Evolutionary conservation across 768 basidiomycete genomes (phyloP).

Genomic region (Amanita brunnescens): DNA sequence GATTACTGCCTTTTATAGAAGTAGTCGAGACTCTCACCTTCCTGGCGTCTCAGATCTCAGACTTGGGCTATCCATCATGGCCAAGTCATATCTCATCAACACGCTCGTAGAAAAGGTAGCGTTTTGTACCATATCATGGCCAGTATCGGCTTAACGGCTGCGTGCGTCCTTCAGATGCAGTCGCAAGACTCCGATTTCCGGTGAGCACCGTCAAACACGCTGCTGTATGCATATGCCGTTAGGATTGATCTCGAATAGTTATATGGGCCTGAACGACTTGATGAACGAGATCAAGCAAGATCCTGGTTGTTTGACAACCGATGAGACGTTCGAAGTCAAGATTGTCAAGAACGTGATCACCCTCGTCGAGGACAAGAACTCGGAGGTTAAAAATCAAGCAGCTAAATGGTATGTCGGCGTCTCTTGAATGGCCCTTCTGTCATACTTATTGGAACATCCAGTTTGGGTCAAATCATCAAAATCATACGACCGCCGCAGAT

Average conservation of each 20-base stretch:
- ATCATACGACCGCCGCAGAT: constrained; percentile 77
- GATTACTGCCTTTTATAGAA: background rate
- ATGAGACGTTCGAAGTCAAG: constrained; percentile 80
- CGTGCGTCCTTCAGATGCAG: constrained; percentile 53
- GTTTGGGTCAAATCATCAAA: constrained; percentile 86
- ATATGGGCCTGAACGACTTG: constrained; percentile 95
- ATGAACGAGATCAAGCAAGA: constrained; percentile 82
- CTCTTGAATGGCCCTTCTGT: background rate
- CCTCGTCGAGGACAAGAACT: constrained; percentile 89
- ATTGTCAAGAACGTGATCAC: constrained; percentile 77
- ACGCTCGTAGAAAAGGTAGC: constrained; percentile 73
- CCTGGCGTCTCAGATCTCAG: background rate
- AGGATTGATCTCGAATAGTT: constrained; percentile 39
- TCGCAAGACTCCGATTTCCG: constrained; percentile 88
- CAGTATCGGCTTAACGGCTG: constrained; percentile 2
- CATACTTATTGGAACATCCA: constrained; percentile 23
- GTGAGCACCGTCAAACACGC: constrained; percentile 34
- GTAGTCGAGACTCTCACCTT: background rate
- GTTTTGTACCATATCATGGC: background rate
- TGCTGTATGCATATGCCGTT: constrained; percentile 12
- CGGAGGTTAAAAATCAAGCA: constrained; percentile 96
- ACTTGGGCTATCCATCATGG: constrained; percentile 37
- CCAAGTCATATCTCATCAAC: constrained; percentile 80
- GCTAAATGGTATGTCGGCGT: constrained; percentile 90
- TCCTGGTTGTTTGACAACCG: constrained; percentile 66